A percentile compares a stretch with the other conserved stretches of the same genome.
Evolutionary conservation across 768 basidiomycete genomes (phyloP).

Genomic region (Lepiota brunneoincarnata): DNA sequence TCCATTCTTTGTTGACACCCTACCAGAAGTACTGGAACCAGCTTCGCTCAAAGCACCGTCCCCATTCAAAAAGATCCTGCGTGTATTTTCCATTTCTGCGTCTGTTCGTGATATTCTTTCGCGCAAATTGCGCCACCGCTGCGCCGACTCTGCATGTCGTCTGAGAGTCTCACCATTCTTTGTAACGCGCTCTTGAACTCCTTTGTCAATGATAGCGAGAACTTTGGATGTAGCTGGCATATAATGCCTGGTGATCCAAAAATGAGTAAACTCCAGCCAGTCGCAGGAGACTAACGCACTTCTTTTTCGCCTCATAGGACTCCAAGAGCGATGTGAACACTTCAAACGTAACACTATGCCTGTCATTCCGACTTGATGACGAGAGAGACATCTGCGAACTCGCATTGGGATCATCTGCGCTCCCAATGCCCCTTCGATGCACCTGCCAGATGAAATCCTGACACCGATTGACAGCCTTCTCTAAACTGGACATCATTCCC

Average conservation of each 20-base stretch:
- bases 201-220: constrained; percentile 90
- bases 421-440: constrained; percentile 52
- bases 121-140: constrained; percentile 77
- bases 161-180: constrained; percentile 96
- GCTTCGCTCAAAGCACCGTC: constrained; percentile 58
- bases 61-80: constrained; percentile 53
- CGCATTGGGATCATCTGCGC: constrained; percentile 27
- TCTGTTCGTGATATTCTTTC: constrained; percentile 83
- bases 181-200: constrained; percentile 88
- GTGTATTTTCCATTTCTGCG: constrained; percentile 73
- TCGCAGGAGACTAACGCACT: constrained; percentile 42
- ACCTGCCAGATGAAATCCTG: constrained; percentile 90
- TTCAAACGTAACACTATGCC: constrained; percentile 52
- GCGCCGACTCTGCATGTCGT: constrained; percentile 84
- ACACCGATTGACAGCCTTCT: constrained; percentile 90
- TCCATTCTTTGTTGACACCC: constrained; percentile 43
- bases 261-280: constrained; percentile 7
- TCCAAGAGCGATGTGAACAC: constrained; percentile 65
- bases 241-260: constrained; percentile 65
- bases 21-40: constrained; percentile 67
- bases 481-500: constrained; percentile 96
- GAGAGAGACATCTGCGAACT: constrained; percentile 29
- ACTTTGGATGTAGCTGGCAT: constrained; percentile 93
- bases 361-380: constrained; percentile 47
- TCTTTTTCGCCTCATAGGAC: constrained; percentile 86